Percentiles rank a stretch among this genome's conserved stretches.
Evolutionary conservation across 169 alveolate genomes (phyloP).

Genomic region (Babesia ovata): DNA sequence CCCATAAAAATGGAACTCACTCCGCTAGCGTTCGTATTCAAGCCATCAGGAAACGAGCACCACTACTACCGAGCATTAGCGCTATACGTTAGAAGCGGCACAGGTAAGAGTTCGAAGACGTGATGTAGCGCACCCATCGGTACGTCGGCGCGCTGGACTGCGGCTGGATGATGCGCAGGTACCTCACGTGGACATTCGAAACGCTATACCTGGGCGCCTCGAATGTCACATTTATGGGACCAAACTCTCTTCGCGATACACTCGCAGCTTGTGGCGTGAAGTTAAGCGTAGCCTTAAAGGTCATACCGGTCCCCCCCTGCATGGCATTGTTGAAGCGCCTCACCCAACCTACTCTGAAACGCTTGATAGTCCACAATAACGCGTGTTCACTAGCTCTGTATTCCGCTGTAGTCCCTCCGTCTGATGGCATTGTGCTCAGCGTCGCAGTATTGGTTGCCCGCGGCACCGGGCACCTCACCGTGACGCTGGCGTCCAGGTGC

Average conservation of each 20-base stretch:
- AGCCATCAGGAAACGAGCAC: slow-evolving; percentile 9
- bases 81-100: slow-evolving; percentile 35
- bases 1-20: slow-evolving; percentile 32
- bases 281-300: slow-evolving; percentile 15
- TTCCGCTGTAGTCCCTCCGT: slow-evolving; percentile 23
- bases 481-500: slow-evolving; percentile 36
- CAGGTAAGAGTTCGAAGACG: slow-evolving; percentile 57
- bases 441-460: background rate
- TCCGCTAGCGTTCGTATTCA: slow-evolving; percentile 21
- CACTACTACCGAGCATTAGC: slow-evolving; percentile 24
- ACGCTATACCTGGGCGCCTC: slow-evolving; percentile 72
- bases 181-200: slow-evolving; percentile 49
- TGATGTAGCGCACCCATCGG: slow-evolving; percentile 65
- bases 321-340: background rate
- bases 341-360: slow-evolving; percentile 14
- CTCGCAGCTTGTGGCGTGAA: slow-evolving; percentile 7
- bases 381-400: slow-evolving; percentile 27
- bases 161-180: slow-evolving; percentile 29
- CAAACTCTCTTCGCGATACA: slow-evolving; percentile 37
- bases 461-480: slow-evolving; percentile 46
- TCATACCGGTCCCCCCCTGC: slow-evolving; percentile 50
- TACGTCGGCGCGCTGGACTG: slow-evolving; percentile 21
- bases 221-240: slow-evolving; percentile 70
- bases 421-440: slow-evolving; percentile 5
- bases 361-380: slow-evolving; percentile 37